Evolutionary conservation across 1,284 basidiomycete species (phyloP), one percentile per base, ranked within the genome.

Genomic region (Sanghuangporus baumii): DNA sequence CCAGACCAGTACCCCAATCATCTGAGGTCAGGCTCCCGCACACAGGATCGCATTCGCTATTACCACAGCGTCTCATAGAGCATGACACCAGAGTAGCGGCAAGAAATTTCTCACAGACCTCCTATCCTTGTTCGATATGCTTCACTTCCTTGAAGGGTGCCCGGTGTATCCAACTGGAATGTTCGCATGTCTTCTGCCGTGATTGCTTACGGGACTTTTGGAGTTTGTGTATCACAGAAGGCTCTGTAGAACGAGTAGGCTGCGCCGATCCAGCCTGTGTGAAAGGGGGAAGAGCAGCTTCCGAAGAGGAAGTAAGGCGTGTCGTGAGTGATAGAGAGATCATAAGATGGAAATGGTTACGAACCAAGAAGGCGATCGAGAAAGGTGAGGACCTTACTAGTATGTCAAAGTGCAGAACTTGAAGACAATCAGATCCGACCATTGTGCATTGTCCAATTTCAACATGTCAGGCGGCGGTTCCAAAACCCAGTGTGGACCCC

Each of bases 191-290:
- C 16, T 92, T 91, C 71, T 93, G 91, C 71, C 80, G 82, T 26
- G 70, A 78, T 8, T 93, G 91, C 71, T 72, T 93, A 43, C 77
- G 78, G 59, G 85, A 88, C 66, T 92, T 87, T 70, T 93, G 90
- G 88, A 78, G 79, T 59, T 71, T 91, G 51, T 87, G 85, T 69
- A 88, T 93, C 60, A 75, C 74, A 57, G 91, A 93, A 71, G 91
- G 91, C 12, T 84, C 88, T 64, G 78, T 91, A 4, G 78, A 76
- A 20, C 77, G 79, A 31, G 89, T 93, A 0, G 81, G 84, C 0
- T 94, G 91, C 71, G 88, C 91, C 0, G 85, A 89, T 67, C 81
- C 83, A 6, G 74, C 83, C 67, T 80, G 96, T 78, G 83, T 96
- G 75, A 85, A 93, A 78, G 68, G 81, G 59, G 69, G 82, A 70